A percentile compares a stretch with the other conserved stretches of the same genome.
Conservation (phyloP, 768 basidiomycete species). For the Calocybe indica region DNA sequence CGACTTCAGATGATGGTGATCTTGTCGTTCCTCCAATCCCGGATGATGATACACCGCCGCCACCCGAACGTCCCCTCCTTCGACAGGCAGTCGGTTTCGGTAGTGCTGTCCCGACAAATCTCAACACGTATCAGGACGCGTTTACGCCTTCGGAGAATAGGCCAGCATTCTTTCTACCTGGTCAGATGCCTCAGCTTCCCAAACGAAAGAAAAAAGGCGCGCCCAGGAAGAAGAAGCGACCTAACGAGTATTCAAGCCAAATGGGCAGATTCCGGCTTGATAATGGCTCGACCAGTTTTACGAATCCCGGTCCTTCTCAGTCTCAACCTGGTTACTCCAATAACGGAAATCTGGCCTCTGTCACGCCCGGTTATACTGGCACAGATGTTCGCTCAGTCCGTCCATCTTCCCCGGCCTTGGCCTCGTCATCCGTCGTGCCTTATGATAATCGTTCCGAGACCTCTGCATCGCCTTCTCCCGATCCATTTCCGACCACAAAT, state of each 20-base stretch:
- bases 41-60: slow-evolving; percentile 44
- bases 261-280: slow-evolving; percentile 44
- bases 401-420: slow-evolving; percentile 1
- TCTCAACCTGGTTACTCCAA: too few species aligned
- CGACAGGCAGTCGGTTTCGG: slow-evolving; percentile 55
- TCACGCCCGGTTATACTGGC: too few species aligned
- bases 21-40: slow-evolving; percentile 29
- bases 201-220: slow-evolving; percentile 14
- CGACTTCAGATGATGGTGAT: slow-evolving; percentile 46
- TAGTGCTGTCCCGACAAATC: slow-evolving; percentile 19
- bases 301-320: too few species aligned
- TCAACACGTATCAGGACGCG: slow-evolving; percentile 36
- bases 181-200: slow-evolving; percentile 27
- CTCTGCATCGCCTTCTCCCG: slow-evolving; percentile 1
- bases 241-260: slow-evolving; percentile 37
- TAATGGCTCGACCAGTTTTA: slow-evolving; percentile 17
- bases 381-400: too few species aligned
- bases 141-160: slow-evolving; percentile 14
- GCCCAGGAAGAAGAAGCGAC: slow-evolving; percentile 26
- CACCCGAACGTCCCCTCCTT: slow-evolving; percentile 43
- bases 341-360: too few species aligned
- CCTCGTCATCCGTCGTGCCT: background rate
- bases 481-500: background rate
- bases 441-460: slow-evolving; percentile 1
- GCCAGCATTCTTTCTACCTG: slow-evolving; percentile 43